phyloP scores from a whole-genome alignment of 495 filamentous ascomycete species.

The Penicillium odoratum region DNA sequence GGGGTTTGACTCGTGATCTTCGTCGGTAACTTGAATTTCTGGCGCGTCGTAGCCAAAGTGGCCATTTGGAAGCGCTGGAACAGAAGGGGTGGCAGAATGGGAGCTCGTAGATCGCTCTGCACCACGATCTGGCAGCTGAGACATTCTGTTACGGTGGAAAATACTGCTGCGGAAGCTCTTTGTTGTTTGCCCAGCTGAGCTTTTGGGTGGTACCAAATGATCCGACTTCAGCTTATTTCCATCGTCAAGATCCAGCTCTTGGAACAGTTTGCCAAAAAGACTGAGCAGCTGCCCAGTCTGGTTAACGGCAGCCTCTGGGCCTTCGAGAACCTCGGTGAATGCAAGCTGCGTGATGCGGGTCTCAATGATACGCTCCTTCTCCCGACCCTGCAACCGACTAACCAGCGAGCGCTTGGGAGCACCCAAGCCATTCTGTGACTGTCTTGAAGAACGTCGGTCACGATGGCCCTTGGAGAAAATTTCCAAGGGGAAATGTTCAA shows the following conservation, averaged over 20 bases:
- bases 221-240: conserved; percentile 20
- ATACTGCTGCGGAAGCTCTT: conserved; percentile 74
- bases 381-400: conserved; percentile 70
- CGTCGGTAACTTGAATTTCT: conserved; percentile 51
- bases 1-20: conserved; percentile 30
- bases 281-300: conserved; percentile 76
- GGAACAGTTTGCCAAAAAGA: conserved; percentile 80
- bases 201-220: conserved; percentile 61
- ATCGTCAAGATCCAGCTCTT: conserved; percentile 45
- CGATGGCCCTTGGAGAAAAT: conserved; percentile 54
- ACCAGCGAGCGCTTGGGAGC: conserved; percentile 53
- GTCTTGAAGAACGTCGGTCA: conserved; percentile 33
- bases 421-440: conserved; percentile 21
- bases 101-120: conserved; percentile 16
- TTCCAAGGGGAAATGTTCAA: conserved; percentile 73
- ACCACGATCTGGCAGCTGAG: conserved; percentile 34
- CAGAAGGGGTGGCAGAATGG: conserved; percentile 18
- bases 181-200: conserved; percentile 62
- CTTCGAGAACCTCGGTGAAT: conserved; percentile 78
- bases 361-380: conserved; percentile 81
- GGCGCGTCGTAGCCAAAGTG: conserved; percentile 35
- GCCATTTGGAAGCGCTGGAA: conserved; percentile 21
- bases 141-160: conserved; percentile 57
- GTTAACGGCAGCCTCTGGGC: conserved; percentile 79
- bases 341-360: conserved; percentile 92